Evolutionary conservation across 768 basidiomycete genomes (phyloP).

Genomic region (Pleurotus platypus): DNA sequence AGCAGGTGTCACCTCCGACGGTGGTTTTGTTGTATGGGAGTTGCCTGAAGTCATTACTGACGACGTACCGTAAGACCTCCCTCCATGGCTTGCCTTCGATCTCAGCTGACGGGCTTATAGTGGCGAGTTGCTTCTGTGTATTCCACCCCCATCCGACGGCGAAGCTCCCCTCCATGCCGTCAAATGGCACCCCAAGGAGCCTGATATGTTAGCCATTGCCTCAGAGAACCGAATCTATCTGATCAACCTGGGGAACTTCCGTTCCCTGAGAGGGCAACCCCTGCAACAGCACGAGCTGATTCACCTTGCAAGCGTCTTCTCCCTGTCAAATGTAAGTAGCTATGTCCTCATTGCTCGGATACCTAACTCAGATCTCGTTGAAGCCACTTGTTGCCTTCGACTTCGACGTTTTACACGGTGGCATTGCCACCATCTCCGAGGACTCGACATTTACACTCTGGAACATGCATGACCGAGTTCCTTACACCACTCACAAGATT

Average conservation of each 20-base stretch:
- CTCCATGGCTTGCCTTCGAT: constrained; percentile 3
- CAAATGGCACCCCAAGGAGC: constrained; percentile 86
- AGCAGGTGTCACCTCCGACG: constrained; percentile 84
- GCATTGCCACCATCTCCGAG: constrained; percentile 77
- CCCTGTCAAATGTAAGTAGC: constrained; percentile 61
- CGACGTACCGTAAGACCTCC: constrained; percentile 70
- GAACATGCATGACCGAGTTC: constrained; percentile 74
- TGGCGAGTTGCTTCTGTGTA: constrained; percentile 65
- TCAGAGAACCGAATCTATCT: constrained; percentile 74
- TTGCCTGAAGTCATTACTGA: constrained; percentile 80
- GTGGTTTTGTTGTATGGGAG: constrained; percentile 89
- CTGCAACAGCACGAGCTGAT: constrained; percentile 66
- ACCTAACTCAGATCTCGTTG: constrained; percentile 1
- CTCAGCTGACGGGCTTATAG: constrained; percentile 28
- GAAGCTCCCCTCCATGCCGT: constrained; percentile 69
- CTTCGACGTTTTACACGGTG: constrained; percentile 75
- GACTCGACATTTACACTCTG: constrained; percentile 81
- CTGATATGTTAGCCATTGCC: constrained; percentile 79
- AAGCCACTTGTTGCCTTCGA: constrained; percentile 83
- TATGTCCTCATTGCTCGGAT: not conserved
- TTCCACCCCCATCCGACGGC: constrained; percentile 54
- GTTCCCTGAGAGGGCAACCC: constrained; percentile 60
- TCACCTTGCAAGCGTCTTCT: constrained; percentile 65
- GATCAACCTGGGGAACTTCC: constrained; percentile 50
- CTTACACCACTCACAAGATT: constrained; percentile 74